Conservation (phyloP, 495 filamentous ascomycete genomes). For the Aspergillus indologenus region DNA sequence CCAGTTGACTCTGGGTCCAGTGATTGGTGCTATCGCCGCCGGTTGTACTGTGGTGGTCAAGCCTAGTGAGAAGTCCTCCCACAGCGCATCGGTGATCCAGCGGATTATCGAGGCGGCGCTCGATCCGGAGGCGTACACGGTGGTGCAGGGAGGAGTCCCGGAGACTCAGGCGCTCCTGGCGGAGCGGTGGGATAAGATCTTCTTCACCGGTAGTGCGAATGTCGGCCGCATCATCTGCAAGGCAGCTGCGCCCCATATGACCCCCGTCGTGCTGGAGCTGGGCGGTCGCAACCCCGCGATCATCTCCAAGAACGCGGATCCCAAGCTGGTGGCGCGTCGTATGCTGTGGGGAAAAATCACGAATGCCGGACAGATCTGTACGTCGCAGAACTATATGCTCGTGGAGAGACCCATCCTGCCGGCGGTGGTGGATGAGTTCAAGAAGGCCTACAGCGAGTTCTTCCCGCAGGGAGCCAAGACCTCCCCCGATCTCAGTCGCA, state of each 20-base stretch:
- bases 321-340: conserved; percentile 75
- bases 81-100: conserved; percentile 73
- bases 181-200: conserved; percentile 95
- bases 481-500: conserved; percentile 71
- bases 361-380: conserved; percentile 86
- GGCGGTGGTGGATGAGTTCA: conserved; percentile 71
- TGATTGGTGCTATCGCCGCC: conserved; percentile 87
- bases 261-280: conserved; percentile 83
- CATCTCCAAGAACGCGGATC: conserved; percentile 75
- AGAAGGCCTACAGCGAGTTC: conserved; percentile 69
- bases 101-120: conserved; percentile 69
- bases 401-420: conserved; percentile 71
- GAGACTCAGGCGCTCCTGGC: conserved; percentile 80
- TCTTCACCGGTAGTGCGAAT: conserved; percentile 77
- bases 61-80: conserved; percentile 77
- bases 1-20: conserved; percentile 70
- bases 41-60: conserved; percentile 89
- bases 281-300: conserved; percentile 91
- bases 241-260: conserved; percentile 88
- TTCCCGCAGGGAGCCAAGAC: conserved; percentile 76
- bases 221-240: conserved; percentile 88
- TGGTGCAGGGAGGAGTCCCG: conserved; percentile 75
- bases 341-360: conserved; percentile 82
- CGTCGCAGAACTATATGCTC: conserved; percentile 84
- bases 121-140: conserved; percentile 70